These are phyloP conservation scores for Petunia axillaris DNA, from an alignment of 257 asterid genomes.

Conservation along the genomic window DNA sequence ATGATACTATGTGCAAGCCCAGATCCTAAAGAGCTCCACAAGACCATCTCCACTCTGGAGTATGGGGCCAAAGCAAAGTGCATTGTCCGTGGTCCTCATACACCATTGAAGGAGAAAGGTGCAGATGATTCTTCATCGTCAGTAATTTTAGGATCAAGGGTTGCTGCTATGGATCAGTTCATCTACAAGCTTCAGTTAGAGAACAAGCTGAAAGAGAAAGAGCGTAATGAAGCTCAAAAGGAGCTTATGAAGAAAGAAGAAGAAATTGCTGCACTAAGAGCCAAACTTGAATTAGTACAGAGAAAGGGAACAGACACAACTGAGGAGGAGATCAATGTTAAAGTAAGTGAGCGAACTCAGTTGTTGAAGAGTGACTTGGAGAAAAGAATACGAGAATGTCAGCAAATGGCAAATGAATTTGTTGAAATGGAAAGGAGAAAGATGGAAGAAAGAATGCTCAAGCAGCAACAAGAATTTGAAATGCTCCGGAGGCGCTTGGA, in stretches of 20 bases:
- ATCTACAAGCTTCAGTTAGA: slow-evolving; percentile 76
- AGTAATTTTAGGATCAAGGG: slow-evolving; percentile 68
- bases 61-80: slow-evolving; percentile 98
- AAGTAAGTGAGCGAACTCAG: slow-evolving; percentile 57
- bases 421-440: slow-evolving; percentile 76
- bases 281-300: slow-evolving; percentile 55
- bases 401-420: slow-evolving; percentile 65
- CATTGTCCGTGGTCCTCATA: slow-evolving; percentile 79
- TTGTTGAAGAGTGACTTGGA: slow-evolving; percentile 60
- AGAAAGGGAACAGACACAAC: slow-evolving; percentile 38
- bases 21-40: slow-evolving; percentile 88
- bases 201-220: slow-evolving; percentile 70
- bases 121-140: slow-evolving; percentile 78
- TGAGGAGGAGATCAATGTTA: slow-evolving; percentile 63
- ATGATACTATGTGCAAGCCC: slow-evolving; percentile 97
- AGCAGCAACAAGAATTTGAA: slow-evolving; percentile 72
- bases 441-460: slow-evolving; percentile 67
- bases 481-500: slow-evolving; percentile 69
- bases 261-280: slow-evolving; percentile 61
- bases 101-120: slow-evolving; percentile 72
- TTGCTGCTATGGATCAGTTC: slow-evolving; percentile 83
- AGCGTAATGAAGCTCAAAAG: slow-evolving; percentile 64
- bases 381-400: slow-evolving; percentile 62
- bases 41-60: slow-evolving; percentile 88
- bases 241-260: slow-evolving; percentile 66